Evolutionary conservation across 2,329 filamentous ascomycete genomes (phyloP), one percentile per base, ranked within the genome.

Genomic region (Zymoseptoria ardabiliae): DNA sequence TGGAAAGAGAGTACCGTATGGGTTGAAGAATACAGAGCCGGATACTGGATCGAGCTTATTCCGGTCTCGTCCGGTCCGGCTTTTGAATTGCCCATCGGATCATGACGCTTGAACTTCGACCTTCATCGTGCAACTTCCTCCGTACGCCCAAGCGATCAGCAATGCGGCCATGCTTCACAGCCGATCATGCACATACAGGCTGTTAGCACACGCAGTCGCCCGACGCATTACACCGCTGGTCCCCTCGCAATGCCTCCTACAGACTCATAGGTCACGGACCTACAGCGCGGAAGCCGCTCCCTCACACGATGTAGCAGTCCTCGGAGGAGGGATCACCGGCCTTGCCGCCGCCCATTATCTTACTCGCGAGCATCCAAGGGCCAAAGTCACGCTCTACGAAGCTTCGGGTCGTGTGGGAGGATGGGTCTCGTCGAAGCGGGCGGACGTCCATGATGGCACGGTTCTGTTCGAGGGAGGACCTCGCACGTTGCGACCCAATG

Each of bases 401-500:
- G 82, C 82, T 20, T 82, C 79, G 25, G 72, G 82, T 21, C 80
- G 85, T 20, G 73, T 93, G 0, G 94, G 94, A 50, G 94, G 94
- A 52, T 97, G 92, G 92, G 79, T 97, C 49, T 77, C 85, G 63
- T 91, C 88, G 1, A 81, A 86, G 65, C 77, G 76, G 55, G 79
- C 89, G 11, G 73, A 82, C 1, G 82, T 88, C 9, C 79, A 81
- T 45, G 88, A 84, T 17, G 79, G 81, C 21, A 75, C 80, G 54
- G 82, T 96, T 35, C 74, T 89, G 25, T 91, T 97, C 69, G 93
- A 99, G 76, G 83, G 85, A 65, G 94, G 93, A 0, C 90, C 94
- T 21, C 83, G 93, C 68, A 90, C 90, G 57, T 76, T 96, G 66
- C 81, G 88, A 59, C 83, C 74, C 64, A 79, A 72, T 64, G 71